Conservation (phyloP, 345 rosid genomes). For the Schrenkiella parvula region DNA sequence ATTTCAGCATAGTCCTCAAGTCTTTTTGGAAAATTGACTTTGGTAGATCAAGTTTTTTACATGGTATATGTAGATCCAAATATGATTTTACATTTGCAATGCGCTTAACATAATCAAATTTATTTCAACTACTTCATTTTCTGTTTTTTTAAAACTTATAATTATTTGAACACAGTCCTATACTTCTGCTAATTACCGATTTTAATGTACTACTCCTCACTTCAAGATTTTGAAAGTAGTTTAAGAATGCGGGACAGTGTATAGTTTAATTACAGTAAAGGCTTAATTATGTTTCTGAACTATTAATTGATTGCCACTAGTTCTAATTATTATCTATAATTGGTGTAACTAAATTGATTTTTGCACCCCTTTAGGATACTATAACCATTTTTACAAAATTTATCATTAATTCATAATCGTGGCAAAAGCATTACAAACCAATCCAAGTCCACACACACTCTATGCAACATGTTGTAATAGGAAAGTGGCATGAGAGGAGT, state of each 20-base stretch:
- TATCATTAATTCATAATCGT: neutral
- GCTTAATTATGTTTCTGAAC: neutral
- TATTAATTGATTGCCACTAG: neutral
- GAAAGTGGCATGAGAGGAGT: neutral
- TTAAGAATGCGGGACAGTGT: neutral
- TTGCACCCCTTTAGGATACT: neutral
- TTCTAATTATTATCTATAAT: neutral
- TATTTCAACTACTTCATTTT: too few relatives aligned
- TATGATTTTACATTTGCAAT: too few relatives aligned
- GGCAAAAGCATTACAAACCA: too few relatives aligned
- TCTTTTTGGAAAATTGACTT: neutral
- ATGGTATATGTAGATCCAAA: neutral
- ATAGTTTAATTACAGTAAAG: slow-evolving; percentile 1
- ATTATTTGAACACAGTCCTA: neutral
- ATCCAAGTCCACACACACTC: too few relatives aligned
- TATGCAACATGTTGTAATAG: neutral
- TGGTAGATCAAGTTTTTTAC: neutral
- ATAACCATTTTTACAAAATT: neutral
- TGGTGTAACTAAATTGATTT: neutral
- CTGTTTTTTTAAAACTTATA: too few relatives aligned
- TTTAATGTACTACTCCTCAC: neutral
- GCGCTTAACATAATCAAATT: too few relatives aligned
- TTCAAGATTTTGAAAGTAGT: too few relatives aligned
- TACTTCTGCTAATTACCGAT: neutral
- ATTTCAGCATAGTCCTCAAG: neutral